Evolutionary conservation across 2,329 filamentous ascomycete genomes (phyloP), one percentile per base, ranked within the genome.

Genomic region (Penicillium brasilianum): DNA sequence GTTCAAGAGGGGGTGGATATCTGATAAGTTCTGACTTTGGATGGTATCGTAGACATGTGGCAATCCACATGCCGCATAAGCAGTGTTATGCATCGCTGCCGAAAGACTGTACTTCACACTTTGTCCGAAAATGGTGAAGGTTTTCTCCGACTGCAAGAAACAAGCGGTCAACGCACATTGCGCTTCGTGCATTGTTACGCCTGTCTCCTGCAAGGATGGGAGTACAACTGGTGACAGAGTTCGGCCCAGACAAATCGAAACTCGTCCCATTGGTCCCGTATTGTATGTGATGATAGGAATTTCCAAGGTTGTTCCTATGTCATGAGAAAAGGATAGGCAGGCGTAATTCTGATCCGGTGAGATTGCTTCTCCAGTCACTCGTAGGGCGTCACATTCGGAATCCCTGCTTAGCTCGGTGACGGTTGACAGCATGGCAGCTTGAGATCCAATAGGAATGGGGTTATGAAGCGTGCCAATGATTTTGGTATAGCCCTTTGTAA

Each of bases 61-160:
- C 49, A 74, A 54, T 7, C 71, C 71, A 39, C 64, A 65, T 18
- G 65, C 61, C 8, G 13, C 36, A 51, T 69, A 73, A 18, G 64
- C 69, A 8, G 66, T 62, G 52, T 68, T 70, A 53, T 73, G 71
- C 67, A 72, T 71, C 25, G 63, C 61, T 39, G 71, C 71, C 1
- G 70, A 72, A 9, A 69, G 53, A 59, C 64, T 72, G 41, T 68
- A 53, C 16, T 61, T 58, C 1, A 73, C 61, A 36, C 52, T 65
- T 37, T 67, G 55, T 6, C 71, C 71, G 48, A 73, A 61, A 4
- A 74, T 66, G 3, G 63, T 65, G 37, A 71, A 73, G 11, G 39
- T 52, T 39, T 51, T 67, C 18, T 48, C 60, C 3, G 57, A 43
- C 2, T 62, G 44, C 3, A 69, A 49, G 22, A 69, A 70, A 14